These are phyloP conservation scores for Talaromyces adpressus DNA, from an alignment of 495 filamentous ascomycete species.

Conservation along the genomic window DNA sequence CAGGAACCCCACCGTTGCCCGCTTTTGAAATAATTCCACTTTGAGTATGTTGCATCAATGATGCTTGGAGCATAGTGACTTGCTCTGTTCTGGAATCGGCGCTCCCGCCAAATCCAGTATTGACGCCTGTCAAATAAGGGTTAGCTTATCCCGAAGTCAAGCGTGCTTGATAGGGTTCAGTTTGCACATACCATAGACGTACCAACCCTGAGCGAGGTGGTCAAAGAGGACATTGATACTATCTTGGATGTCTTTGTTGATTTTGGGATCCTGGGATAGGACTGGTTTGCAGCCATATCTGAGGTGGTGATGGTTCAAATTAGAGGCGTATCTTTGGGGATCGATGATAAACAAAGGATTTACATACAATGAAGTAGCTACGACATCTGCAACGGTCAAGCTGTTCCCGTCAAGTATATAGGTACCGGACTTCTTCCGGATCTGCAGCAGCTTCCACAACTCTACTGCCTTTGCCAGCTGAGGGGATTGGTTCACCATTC, in stretches of 20 bases:
- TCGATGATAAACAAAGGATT: background rate
- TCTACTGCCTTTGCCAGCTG: background rate
- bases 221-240: background rate
- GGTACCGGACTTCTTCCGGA: background rate
- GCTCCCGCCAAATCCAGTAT: conserved; percentile 61
- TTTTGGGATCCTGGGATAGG: background rate
- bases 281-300: no score
- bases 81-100: conserved; percentile 46
- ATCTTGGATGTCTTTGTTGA: background rate
- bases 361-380: conserved; percentile 10
- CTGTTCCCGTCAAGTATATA: conserved; percentile 8
- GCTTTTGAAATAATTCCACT: conserved; percentile 35
- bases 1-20: background rate
- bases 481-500: background rate
- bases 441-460: background rate
- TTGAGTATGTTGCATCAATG: conserved; percentile 45
- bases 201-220: background rate
- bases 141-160: background rate
- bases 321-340: no score
- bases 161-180: no score
- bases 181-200: conserved; percentile 2
- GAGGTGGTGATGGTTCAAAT: no score
- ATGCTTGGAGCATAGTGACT: conserved; percentile 39
- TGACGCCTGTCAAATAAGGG: conserved; percentile 39
- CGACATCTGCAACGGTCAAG: conserved; percentile 7